Evolutionary conservation across 257 asterid genomes (phyloP).

Genomic region (Avicennia marina): DNA sequence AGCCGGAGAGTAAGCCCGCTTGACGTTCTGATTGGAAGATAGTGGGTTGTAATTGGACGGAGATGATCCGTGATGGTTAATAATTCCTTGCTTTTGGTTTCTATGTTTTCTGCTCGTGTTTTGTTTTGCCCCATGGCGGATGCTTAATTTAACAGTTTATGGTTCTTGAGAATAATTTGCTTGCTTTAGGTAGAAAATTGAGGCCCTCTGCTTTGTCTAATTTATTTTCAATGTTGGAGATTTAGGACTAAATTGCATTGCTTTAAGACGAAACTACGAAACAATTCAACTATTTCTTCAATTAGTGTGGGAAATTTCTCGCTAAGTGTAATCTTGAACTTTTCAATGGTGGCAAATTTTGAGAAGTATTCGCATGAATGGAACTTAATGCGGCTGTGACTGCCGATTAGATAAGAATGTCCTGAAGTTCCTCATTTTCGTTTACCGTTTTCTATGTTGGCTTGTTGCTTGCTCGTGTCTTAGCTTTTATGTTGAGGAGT

Average conservation of each 20-base stretch:
- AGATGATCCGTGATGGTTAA: background rate
- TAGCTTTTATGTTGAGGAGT: background rate
- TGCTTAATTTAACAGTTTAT: conserved; percentile 8
- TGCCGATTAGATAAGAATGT: background rate
- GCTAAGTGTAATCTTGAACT: background rate
- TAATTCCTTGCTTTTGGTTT: conserved; percentile 12
- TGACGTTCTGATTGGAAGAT: no score
- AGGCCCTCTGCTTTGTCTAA: background rate
- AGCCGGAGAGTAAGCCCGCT: conserved; percentile 36
- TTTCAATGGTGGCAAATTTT: background rate
- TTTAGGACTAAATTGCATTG: conserved; percentile 5
- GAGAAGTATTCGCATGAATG: background rate
- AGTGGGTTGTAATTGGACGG: no score
- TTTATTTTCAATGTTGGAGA: conserved; percentile 14
- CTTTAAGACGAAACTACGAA: background rate
- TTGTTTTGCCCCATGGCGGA: conserved; percentile 11
- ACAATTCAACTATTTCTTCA: background rate
- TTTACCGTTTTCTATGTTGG: background rate
- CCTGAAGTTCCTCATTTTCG: background rate
- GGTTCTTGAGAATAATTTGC: conserved; percentile 7
- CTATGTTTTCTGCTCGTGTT: background rate
- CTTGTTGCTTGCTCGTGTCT: background rate
- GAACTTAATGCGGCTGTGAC: background rate
- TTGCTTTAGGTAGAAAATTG: conserved; percentile 7
- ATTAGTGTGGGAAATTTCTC: background rate